phyloP scores from a whole-genome alignment of 108 stramenopile genomes.

The Discostella pseudostelligera region DNA sequence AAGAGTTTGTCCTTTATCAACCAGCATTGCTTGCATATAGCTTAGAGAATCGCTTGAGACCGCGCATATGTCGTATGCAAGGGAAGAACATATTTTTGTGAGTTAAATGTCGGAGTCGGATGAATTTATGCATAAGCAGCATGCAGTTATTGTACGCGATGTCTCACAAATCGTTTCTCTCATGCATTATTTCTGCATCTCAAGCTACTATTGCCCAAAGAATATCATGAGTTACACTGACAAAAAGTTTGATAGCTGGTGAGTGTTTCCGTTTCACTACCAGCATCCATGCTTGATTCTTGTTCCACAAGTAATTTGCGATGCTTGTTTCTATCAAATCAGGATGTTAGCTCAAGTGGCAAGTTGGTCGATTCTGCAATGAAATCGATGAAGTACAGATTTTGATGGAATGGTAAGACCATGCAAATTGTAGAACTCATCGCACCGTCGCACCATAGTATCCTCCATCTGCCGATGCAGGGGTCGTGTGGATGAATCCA shows the following conservation, averaged over 20 bases:
- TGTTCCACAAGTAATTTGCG: too few relatives aligned
- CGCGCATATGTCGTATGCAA: constrained; percentile 31
- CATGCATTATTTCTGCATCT: neutral
- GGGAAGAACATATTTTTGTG: constrained; percentile 33
- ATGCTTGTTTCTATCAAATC: neutral
- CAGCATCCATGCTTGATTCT: too few relatives aligned
- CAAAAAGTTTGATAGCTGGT: constrained; percentile 45
- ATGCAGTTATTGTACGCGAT: too few relatives aligned
- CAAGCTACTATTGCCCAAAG: constrained; percentile 33
- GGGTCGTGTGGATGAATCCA: too few relatives aligned
- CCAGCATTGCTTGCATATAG: constrained; percentile 52
- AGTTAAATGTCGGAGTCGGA: neutral
- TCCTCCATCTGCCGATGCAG: too few relatives aligned
- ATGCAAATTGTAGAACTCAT: too few relatives aligned
- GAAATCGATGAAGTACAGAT: too few relatives aligned
- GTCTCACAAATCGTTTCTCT: neutral
- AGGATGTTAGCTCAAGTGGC: constrained; percentile 27
- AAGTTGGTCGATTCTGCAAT: constrained; percentile 28
- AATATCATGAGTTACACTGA: constrained; percentile 53
- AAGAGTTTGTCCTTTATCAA: constrained; percentile 52
- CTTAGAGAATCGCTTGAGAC: constrained; percentile 38
- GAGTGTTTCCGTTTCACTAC: constrained; percentile 13
- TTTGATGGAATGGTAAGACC: too few relatives aligned
- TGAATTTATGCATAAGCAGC: too few relatives aligned
- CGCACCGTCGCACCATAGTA: too few relatives aligned